Conservation (phyloP, 2,329 filamentous ascomycete species). For the Aaosphaeria pasadenensis region DNA sequence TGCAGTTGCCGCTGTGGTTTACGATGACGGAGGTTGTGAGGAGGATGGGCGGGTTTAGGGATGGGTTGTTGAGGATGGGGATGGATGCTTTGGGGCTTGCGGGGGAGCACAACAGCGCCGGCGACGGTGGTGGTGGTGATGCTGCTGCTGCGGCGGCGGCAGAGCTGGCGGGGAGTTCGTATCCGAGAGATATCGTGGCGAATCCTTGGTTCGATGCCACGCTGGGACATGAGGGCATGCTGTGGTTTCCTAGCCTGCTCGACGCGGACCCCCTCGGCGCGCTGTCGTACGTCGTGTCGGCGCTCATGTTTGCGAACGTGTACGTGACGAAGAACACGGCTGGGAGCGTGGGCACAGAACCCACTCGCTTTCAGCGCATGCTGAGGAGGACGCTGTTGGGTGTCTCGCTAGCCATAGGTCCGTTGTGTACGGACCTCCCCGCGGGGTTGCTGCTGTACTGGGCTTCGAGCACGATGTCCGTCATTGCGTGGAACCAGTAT, state of each 20-base stretch:
- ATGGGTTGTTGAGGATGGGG: conserved; percentile 27
- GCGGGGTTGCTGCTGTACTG: conserved; percentile 43
- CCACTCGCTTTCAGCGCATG: conserved; percentile 3
- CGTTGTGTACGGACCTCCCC: conserved; percentile 35
- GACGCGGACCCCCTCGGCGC: conserved; percentile 50
- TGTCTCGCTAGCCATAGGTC: conserved; percentile 29
- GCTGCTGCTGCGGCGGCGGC: not conserved
- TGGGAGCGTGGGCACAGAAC: conserved; percentile 10
- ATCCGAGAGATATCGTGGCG: not conserved
- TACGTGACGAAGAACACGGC: conserved; percentile 21
- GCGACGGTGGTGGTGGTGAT: not conserved
- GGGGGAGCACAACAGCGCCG: not conserved
- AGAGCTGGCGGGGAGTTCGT: not conserved
- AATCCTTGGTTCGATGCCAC: conserved; percentile 45
- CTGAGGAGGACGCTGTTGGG: conserved; percentile 24
- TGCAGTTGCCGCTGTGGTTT: conserved; percentile 36
- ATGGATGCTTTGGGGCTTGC: conserved; percentile 10
- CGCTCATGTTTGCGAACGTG: conserved; percentile 50
- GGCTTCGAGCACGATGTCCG: conserved; percentile 31
- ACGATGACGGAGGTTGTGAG: conserved; percentile 35
- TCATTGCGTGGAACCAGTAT: conserved; percentile 32
- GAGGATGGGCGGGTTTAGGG: conserved; percentile 29
- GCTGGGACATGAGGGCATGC: conserved; percentile 54
- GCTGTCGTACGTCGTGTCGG: conserved; percentile 50
- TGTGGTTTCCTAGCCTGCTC: conserved; percentile 60